Conservation (phyloP, 2,329 filamentous ascomycete genomes). For the Trichocomaceae sp. region DNA sequence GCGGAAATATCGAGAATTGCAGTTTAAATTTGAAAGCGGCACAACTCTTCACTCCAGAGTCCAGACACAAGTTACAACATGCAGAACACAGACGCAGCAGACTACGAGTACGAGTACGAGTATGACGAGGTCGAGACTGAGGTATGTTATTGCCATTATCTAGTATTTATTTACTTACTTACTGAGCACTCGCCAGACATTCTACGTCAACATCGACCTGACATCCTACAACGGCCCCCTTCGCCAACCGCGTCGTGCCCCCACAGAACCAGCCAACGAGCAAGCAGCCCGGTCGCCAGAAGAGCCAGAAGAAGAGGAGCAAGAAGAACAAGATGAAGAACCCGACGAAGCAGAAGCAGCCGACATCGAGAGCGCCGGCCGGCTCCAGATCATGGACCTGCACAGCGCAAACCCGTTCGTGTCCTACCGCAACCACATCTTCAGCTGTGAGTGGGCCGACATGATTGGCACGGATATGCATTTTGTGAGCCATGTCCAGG, state of each 20-base stretch:
- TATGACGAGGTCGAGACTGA: slow-evolving; percentile 52
- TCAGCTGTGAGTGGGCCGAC: slow-evolving; percentile 72
- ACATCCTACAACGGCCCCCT: slow-evolving; percentile 39
- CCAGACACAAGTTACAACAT: neutral
- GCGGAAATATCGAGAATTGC: no score
- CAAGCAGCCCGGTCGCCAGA: slow-evolving; percentile 17
- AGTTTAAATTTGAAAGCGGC: no score
- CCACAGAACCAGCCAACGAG: slow-evolving; percentile 10
- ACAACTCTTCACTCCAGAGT: neutral
- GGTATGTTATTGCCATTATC: slow-evolving; percentile 34
- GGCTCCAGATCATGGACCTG: slow-evolving; percentile 75
- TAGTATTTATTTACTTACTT: no score
- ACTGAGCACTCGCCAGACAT: no score
- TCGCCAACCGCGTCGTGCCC: slow-evolving; percentile 28
- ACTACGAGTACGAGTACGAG: slow-evolving; percentile 49
- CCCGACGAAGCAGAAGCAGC: neutral
- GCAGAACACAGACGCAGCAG: slow-evolving; percentile 16
- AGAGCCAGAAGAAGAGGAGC: slow-evolving; percentile 24
- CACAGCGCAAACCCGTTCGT: slow-evolving; percentile 70
- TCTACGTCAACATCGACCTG: slow-evolving; percentile 56
- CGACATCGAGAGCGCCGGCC: slow-evolving; percentile 20
- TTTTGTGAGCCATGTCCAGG: slow-evolving; percentile 52
- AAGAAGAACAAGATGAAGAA: neutral
- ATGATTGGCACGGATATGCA: slow-evolving; percentile 80
- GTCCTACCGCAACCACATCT: slow-evolving; percentile 70